phyloP scores from a whole-genome alignment of 116 monocot genomes.

The Cymodocea nodosa region DNA sequence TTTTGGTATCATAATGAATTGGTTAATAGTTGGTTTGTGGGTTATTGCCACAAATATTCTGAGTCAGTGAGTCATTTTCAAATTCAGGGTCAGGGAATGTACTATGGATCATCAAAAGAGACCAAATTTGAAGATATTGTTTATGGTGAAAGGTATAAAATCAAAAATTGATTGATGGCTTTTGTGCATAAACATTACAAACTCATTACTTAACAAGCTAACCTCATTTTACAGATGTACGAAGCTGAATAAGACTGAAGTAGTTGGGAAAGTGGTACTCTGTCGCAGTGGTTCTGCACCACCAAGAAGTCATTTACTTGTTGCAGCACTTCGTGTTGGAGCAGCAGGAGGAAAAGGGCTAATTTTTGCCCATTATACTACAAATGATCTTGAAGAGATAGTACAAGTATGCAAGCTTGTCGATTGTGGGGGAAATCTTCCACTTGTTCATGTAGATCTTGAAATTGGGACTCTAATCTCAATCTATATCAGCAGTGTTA shows the following conservation, averaged over 20 bases:
- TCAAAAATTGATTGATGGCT: neutral
- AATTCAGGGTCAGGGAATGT: constrained; percentile 14
- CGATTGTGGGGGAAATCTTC: constrained; percentile 1
- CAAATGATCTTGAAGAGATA: constrained; percentile 1
- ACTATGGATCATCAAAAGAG: constrained; percentile 2
- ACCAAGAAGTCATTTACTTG: neutral
- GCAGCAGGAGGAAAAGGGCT: constrained; percentile 15
- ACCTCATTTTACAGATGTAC: constrained; percentile 21
- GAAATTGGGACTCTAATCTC: constrained; percentile 11
- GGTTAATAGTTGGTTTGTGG: neutral
- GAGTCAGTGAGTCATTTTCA: neutral
- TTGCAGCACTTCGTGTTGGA: constrained; percentile 1
- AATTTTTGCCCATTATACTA: constrained; percentile 30
- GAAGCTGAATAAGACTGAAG: constrained; percentile 10
- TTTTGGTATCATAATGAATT: neutral
- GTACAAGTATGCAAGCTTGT: constrained; percentile 2
- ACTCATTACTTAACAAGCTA: neutral
- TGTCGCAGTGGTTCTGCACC: constrained; percentile 10
- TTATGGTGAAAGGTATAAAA: constrained; percentile 7
- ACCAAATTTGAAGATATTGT: constrained; percentile 6
- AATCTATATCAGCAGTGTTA: neutral
- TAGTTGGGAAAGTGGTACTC: constrained; percentile 17
- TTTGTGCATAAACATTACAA: neutral
- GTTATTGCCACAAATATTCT: neutral
- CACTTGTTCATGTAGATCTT: constrained; percentile 24